These are phyloP conservation scores for Myxozyma lipomycoides DNA, from an alignment of 805 yeast genomes.

Conservation along the genomic window DNA sequence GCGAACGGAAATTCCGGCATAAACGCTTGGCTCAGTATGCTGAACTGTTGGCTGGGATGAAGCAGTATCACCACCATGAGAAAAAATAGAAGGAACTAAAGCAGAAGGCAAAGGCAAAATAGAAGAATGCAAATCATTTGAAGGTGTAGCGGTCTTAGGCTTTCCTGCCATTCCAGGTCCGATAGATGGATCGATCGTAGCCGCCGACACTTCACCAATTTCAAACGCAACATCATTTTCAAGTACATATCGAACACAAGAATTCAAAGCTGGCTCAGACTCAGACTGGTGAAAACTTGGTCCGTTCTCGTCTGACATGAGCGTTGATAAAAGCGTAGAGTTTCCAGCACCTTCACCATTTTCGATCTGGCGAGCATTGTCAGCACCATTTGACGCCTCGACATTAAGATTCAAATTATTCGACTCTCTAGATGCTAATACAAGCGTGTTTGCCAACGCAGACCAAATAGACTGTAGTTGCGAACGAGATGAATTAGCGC, in stretches of 20 bases:
- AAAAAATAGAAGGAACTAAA: conserved; percentile 23
- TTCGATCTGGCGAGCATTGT: neutral
- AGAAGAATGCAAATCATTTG: conserved; percentile 6
- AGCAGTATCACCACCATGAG: conserved; percentile 8
- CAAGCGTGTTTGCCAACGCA: conserved; percentile 35
- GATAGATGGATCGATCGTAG: neutral
- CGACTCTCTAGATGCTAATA: conserved; percentile 37
- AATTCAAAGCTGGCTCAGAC: conserved; percentile 20
- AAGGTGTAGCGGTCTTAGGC: neutral
- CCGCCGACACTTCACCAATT: conserved; percentile 13
- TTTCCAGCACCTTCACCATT: neutral
- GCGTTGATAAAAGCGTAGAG: conserved; percentile 13
- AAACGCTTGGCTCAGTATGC: neutral
- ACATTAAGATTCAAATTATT: conserved; percentile 11
- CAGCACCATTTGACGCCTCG: conserved; percentile 1
- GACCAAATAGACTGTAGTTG: conserved; percentile 39
- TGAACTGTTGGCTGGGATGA: conserved; percentile 2
- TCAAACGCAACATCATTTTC: conserved; percentile 38
- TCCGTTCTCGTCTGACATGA: conserved; percentile 24
- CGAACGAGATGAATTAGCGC: conserved; percentile 26
- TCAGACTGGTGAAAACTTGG: conserved; percentile 15
- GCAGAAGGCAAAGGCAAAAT: conserved; percentile 10
- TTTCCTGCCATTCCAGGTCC: neutral
- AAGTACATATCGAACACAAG: conserved; percentile 33
- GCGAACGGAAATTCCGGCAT: conserved; percentile 29